Evolutionary conservation across 169 alveolate genomes (phyloP), one percentile per base, ranked within the genome.

Genomic region (Plasmodium vinckei): DNA sequence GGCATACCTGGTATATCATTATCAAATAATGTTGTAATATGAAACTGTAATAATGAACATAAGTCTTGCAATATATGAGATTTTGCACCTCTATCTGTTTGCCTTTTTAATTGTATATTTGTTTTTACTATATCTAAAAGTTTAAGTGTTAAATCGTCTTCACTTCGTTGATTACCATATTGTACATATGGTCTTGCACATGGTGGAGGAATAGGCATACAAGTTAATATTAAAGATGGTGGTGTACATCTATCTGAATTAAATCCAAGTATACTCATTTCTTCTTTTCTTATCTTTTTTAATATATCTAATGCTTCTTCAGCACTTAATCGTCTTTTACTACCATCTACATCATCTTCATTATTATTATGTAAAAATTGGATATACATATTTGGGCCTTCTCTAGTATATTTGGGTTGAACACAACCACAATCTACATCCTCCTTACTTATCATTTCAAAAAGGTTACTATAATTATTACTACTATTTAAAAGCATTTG

Each of bases 121-220:
- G 97, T 93, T 92, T 98, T 98, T n/a, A 98, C 94, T n/a, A 98
- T 98, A 92, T 98, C 99, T 57, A 95, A 94, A 86, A 98, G 96
- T 92, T 98, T 98, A 75, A 97, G 93, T 56, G 99, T 99, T 72
- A 98, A 93, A 92, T 99, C 99, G 87, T 99, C 99, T 88, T 99
- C 99, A 73, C 98, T 94, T 86, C 99, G 94, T 69, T 97, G 97
- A 61, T 96, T 93, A 15, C 98, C 99, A 75, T 93, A 97, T 33
- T 94, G 97, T 19, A 97, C 99, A 39, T 98, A 97, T 21, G 99
- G 99, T 73, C 99, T 92, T 13, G 98, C 99, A 61, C 99, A 97
- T 0, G 99, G 99, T 0, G 99, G 99, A 68, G 99, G 99, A 2
- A 99, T 99, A 3, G 99, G 99, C 46, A 99, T 89, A 39, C 93